phyloP scores from a whole-genome alignment of 2,329 filamentous ascomycete species.

The Neoarthrinium moseri region DNA sequence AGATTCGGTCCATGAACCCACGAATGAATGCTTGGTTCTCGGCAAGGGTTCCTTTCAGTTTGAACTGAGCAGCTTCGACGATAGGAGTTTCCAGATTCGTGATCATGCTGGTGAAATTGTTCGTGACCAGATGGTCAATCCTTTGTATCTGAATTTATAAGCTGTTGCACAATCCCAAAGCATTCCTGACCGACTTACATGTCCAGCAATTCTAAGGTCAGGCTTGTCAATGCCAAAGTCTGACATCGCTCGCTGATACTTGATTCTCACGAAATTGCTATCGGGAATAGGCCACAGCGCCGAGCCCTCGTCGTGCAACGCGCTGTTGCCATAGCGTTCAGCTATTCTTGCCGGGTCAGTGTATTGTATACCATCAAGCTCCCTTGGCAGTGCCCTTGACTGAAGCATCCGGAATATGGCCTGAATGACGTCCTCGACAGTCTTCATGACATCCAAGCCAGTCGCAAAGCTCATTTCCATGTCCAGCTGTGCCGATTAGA shows the following conservation, averaged over 20 bases:
- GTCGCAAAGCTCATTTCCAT: conserved; percentile 87
- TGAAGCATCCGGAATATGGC: conserved; percentile 53
- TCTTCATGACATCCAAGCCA: conserved; percentile 66
- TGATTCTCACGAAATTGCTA: conserved; percentile 18
- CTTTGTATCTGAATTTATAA: conserved; percentile 56
- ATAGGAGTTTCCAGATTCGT: conserved; percentile 65
- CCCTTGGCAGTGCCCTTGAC: conserved; percentile 32
- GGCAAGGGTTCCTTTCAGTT: conserved; percentile 48
- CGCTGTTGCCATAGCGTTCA: background rate
- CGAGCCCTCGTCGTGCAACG: background rate
- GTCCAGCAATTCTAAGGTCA: conserved; percentile 72
- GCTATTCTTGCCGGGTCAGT: conserved; percentile 30
- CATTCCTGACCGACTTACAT: conserved; percentile 41
- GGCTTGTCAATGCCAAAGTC: conserved; percentile 89
- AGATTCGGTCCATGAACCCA: conserved; percentile 68
- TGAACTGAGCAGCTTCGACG: conserved; percentile 73
- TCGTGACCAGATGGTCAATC: conserved; percentile 62
- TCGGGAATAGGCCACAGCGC: background rate
- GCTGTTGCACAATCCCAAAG: background rate
- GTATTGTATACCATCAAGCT: conserved; percentile 25
- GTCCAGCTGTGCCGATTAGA: conserved; percentile 62
- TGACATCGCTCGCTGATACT: conserved; percentile 77
- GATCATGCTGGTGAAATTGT: conserved; percentile 72
- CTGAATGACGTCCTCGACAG: conserved; percentile 50
- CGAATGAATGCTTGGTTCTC: conserved; percentile 41